Conservation (phyloP, 2,329 filamentous ascomycete species). For the Leptosphaerulina australis region DNA sequence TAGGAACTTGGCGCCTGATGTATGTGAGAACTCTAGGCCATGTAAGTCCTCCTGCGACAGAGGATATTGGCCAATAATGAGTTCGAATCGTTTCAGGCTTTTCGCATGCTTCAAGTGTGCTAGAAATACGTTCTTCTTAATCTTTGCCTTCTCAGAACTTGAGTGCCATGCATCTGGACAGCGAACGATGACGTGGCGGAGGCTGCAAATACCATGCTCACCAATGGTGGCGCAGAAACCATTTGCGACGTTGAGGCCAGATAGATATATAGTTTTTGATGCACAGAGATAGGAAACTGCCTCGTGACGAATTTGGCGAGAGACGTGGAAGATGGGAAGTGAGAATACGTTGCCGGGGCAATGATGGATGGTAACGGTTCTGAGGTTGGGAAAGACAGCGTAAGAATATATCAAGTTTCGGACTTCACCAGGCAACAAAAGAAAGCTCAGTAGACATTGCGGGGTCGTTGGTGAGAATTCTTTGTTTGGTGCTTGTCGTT, state of each 20-base stretch:
- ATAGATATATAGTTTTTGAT: slow-evolving; percentile 12
- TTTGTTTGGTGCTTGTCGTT: not conserved
- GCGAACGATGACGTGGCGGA: not conserved
- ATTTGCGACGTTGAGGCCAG: not conserved
- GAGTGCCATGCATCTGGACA: not conserved
- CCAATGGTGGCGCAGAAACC: slow-evolving; percentile 1
- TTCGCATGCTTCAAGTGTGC: not conserved
- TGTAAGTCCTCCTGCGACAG: not conserved
- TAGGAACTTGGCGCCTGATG: not conserved
- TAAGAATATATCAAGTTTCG: slow-evolving; percentile 20
- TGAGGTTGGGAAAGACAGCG: slow-evolving; percentile 7
- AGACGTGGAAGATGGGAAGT: slow-evolving; percentile 22
- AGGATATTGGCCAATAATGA: not conserved
- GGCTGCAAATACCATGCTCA: not conserved
- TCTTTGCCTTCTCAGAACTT: too few species aligned
- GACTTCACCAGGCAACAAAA: slow-evolving; percentile 23
- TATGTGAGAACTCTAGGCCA: not conserved
- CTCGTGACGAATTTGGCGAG: slow-evolving; percentile 22
- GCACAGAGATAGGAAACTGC: slow-evolving; percentile 19
- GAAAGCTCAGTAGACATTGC: not conserved
- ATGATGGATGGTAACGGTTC: slow-evolving; percentile 1
- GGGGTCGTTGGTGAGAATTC: not conserved
- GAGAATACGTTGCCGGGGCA: slow-evolving; percentile 1
- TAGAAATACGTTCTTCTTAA: not conserved
- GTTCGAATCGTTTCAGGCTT: not conserved